These are phyloP conservation scores for Hypoxylon rubiginosum DNA, from an alignment of 2,329 filamentous ascomycete genomes.

Conservation along the genomic window DNA sequence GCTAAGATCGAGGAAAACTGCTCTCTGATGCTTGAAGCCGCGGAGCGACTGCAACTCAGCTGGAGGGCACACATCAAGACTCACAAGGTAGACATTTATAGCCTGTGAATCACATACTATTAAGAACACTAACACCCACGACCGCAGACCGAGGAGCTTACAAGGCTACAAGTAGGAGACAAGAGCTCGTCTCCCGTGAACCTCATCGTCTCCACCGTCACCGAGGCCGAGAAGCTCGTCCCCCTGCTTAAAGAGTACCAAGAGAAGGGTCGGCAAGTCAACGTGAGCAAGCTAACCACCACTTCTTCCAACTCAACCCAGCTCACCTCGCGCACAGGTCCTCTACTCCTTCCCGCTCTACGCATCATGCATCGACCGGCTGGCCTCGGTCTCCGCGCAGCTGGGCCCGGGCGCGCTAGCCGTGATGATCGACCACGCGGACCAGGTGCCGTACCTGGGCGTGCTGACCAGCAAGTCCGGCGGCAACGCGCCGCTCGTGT, in stretches of 20 bases:
- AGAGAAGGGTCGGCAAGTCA: slow-evolving; percentile 66
- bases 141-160: slow-evolving; percentile 73
- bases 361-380: slow-evolving; percentile 69
- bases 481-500: slow-evolving; percentile 68
- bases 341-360: slow-evolving; percentile 80
- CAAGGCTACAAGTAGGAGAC: slow-evolving; percentile 77
- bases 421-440: slow-evolving; percentile 77
- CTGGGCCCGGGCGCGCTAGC: slow-evolving; percentile 71
- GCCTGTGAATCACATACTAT: slow-evolving; percentile 11
- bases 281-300: slow-evolving; percentile 59
- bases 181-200: slow-evolving; percentile 63
- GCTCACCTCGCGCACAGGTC: slow-evolving; percentile 58
- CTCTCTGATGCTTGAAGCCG: slow-evolving; percentile 76
- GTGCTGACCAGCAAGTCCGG: slow-evolving; percentile 58
- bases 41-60: slow-evolving; percentile 68
- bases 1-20: slow-evolving; percentile 77
- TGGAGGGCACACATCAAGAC: slow-evolving; percentile 87
- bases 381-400: slow-evolving; percentile 67
- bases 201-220: slow-evolving; percentile 80
- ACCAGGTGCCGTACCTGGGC: slow-evolving; percentile 67
- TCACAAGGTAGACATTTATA: slow-evolving; percentile 73
- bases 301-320: not conserved
- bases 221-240: slow-evolving; percentile 77
- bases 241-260: slow-evolving; percentile 72
- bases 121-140: slow-evolving; percentile 29